Percentiles rank a stretch among this genome's conserved stretches.
phyloP scores from a whole-genome alignment of 805 yeast genomes.

The Sporopachydermia lactativora region DNA sequence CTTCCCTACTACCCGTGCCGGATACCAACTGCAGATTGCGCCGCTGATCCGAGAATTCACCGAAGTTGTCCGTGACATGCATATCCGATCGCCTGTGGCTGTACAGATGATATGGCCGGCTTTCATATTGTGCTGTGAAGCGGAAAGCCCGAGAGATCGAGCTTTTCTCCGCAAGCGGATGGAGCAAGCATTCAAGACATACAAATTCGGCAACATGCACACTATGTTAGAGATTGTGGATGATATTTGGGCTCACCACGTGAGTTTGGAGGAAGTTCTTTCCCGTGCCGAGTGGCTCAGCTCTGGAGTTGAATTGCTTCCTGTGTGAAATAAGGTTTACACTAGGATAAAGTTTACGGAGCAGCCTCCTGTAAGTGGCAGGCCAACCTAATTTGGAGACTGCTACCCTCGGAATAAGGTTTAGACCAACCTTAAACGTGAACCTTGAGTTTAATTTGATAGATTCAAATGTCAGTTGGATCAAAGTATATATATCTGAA shows the following conservation, averaged over 20 bases:
- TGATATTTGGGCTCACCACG: conserved; percentile 32
- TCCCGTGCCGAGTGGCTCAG: conserved; percentile 31
- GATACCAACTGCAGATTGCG: conserved; percentile 17
- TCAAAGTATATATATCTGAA: too few species aligned
- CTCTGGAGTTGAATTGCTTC: conserved; percentile 37
- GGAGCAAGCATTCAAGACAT: conserved; percentile 30
- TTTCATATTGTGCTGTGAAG: conserved; percentile 33
- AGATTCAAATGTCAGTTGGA: too few species aligned
- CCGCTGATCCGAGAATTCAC: conserved; percentile 31
- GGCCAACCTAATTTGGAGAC: too few species aligned
- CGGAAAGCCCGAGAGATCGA: conserved; percentile 22
- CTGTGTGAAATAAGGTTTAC: conserved; percentile 14
- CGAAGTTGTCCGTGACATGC: conserved; percentile 30
- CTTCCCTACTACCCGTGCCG: conserved; percentile 13
- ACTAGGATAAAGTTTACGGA: too few species aligned
- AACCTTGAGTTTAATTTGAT: too few species aligned
- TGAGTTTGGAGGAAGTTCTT: conserved; percentile 29
- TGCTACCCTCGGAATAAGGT: too few species aligned
- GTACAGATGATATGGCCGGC: conserved; percentile 57
- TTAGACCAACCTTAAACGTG: too few species aligned
- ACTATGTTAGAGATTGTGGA: conserved; percentile 29
- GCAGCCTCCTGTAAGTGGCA: too few species aligned
- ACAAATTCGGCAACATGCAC: conserved; percentile 39
- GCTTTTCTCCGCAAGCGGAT: conserved; percentile 20
- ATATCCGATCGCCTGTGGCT: conserved; percentile 30